Base-by-base conservation (phyloP, 2,329 filamentous ascomycete species). In the Trichoderma simmonsii region DNA sequence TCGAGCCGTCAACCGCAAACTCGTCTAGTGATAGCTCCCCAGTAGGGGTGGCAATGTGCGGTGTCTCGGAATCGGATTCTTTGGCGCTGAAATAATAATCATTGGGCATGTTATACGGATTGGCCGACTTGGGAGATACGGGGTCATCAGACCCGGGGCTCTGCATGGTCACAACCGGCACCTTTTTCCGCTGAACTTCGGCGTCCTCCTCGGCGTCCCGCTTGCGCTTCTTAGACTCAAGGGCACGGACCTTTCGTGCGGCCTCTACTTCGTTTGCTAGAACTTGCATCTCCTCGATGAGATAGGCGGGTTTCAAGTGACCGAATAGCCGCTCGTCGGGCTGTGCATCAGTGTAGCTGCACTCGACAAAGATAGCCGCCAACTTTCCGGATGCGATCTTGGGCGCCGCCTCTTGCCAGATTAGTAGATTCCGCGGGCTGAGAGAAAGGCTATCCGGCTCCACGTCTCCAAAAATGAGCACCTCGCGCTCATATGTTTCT, bases 401-500 rank as follows among this genome's bases (percentile, higher is more conserved):
- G 9, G 92, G 92, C 0, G 95, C 95, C 0, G 95, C 95, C 77
- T 96, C 93, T 75, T 89, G 87, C 96, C 96, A 99, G 15, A 99
- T 90, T 15, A 86, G 85, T n/a, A 87, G 83, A 75, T 96, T 98
- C 28, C 95, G 90, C 1, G 95, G 94, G 1, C 89, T 91, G 2
- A 95, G 82, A 0, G 94, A 97, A 30, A 98, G 82, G 9, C 90
- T 91, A 81, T 99, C 96, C 0, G 96, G 94, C 79, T 99, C 96
- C 48, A 98, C 93, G 75, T 99, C 96, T 21, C 96, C 96, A 79
- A 98, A 98, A 63, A 99, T 93, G 73, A 99, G 88, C 3, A 98
- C 89, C 81, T 99, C 95, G 36, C 88, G 87, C 1, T 89, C 88
- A 0, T 90, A 92, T 1, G 83, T 79, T 39, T 91, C 85, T 73